Conservation (phyloP, 176 grass and related monocot species). For the Bromus sterilis region DNA sequence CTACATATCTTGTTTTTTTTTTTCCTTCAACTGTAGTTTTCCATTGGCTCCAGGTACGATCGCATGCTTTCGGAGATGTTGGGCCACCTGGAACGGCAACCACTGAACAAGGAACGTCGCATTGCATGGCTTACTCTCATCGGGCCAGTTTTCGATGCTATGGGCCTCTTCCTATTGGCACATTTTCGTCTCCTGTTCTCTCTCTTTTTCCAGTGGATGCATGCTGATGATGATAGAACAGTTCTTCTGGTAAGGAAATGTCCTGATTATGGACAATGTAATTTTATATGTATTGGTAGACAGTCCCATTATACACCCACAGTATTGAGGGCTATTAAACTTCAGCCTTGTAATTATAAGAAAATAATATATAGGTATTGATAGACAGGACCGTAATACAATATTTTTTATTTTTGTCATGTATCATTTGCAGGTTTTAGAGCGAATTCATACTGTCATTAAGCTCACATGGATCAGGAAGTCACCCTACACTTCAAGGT, state of each 20-base stretch:
- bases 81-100: slow-evolving; percentile 76
- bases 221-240: slow-evolving; percentile 79
- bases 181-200: slow-evolving; percentile 80
- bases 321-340: too few relatives aligned
- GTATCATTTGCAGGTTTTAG: slow-evolving; percentile 46
- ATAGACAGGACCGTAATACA: neutral
- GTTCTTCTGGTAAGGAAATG: slow-evolving; percentile 51
- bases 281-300: neutral
- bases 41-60: slow-evolving; percentile 56
- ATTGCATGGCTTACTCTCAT: slow-evolving; percentile 68
- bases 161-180: slow-evolving; percentile 83
- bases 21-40: neutral
- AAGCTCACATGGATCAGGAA: slow-evolving; percentile 87
- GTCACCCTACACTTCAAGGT: slow-evolving; percentile 75
- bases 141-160: slow-evolving; percentile 70
- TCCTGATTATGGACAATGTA: neutral
- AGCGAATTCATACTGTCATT: slow-evolving; percentile 50
- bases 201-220: slow-evolving; percentile 93
- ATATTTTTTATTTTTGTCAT: neutral
- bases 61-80: slow-evolving; percentile 83
- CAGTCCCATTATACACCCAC: neutral
- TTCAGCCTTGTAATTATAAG: neutral
- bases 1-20: neutral
- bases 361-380: neutral
- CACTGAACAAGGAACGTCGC: slow-evolving; percentile 62